Evolutionary conservation across 2,329 filamentous ascomycete species (phyloP), one percentile per base, ranked within the genome.

Genomic region (Metarhizium humberi): DNA sequence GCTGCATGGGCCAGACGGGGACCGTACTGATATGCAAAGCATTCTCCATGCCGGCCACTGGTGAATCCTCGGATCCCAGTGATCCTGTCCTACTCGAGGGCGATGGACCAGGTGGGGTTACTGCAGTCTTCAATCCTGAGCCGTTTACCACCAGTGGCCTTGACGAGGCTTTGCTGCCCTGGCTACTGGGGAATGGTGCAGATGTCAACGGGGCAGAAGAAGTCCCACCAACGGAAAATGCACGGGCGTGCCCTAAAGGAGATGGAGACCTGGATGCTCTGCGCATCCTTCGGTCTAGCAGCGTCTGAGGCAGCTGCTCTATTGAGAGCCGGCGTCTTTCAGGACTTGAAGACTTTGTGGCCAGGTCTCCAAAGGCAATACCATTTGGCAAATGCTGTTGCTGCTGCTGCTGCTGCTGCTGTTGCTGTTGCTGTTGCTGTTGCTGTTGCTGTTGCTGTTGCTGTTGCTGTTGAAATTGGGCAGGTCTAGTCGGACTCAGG

Each of bases 241-340:
- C 71, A 50, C 78, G 73, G 47, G 69, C 66, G 56, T 80, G 78
- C 3, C 78, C 76, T 2, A 80, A 66, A 0, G 80, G 79, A 3
- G 80, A 84, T 13, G 79, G 80, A 5, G 80, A 83, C 14, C 79
- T 73, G 2, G 79, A 82, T 2, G 75, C 75, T 42, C 78, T 72
- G 60, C 73, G 74, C 66, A 81, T 80, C 43, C 78, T 69, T 29
- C 76, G 72, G 54, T 82, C 78, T 6, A 82, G 69, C 29, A 81
- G 73, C 11, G 75, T 74, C 61, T 80, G 79, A 0, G 79, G 77
- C 4, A 77, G 66, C 58, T 81, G 77, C 48, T 82, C 80, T 1
- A 78, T 78, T 0, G 80, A 82, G 11, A 78, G 64, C 13, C 78
- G 71, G 34, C 76, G 72, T 45, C 76, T 71, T 30, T 67, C 71